Base-by-base conservation (phyloP, 2,329 filamentous ascomycete species). In the Stagonosporopsis vannaccii region DNA sequence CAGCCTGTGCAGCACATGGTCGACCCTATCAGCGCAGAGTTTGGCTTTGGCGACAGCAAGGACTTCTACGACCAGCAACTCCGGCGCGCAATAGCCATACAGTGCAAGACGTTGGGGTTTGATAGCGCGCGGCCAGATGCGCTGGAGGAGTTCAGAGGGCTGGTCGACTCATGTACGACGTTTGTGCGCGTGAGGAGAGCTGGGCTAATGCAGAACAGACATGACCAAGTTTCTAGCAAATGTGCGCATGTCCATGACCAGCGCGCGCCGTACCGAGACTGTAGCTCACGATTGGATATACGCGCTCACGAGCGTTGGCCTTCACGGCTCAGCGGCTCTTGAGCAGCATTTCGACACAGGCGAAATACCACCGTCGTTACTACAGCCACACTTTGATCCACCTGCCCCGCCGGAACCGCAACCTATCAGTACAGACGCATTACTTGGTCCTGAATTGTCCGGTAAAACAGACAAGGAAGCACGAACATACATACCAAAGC, bases 241-340 rank as follows among this genome's bases (percentile, higher is more conserved):
- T 57, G 80, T 86, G 30, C 81, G 81, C 36, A 78, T 80, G 42
- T 86, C 84, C 6, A 89, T 88, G 86, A 73, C 79, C 36, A 79
- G 80, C 40, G 79, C 79, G 46, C 81, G 86, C 43, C 82, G 86
- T 46, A 80, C 77, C 9, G 78, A 80, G 41, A 82, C 85, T 1
- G 81, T 85, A 20, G 81, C 85, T 0, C 78, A 82, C 59, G 86
- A 89, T 71, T 88, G 87, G 69, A 80, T 84, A 54, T 75, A 77
- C 51, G 82, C 82, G 9, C 78, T 85, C 45, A 75, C 81, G 33
- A 76, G 75, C 58, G 59, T 69, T 51, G 69, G 73, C 54, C 63
- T 80, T 13, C 68, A 69, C 9, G 72, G 77, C 51, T 78, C 77
- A 13, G 70, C 71, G n/a, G 65, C 79, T 8, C 64, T 76, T 36